Base-by-base conservation (phyloP, 345 rosid genomes). In the Hibiscus trionum region DNA sequence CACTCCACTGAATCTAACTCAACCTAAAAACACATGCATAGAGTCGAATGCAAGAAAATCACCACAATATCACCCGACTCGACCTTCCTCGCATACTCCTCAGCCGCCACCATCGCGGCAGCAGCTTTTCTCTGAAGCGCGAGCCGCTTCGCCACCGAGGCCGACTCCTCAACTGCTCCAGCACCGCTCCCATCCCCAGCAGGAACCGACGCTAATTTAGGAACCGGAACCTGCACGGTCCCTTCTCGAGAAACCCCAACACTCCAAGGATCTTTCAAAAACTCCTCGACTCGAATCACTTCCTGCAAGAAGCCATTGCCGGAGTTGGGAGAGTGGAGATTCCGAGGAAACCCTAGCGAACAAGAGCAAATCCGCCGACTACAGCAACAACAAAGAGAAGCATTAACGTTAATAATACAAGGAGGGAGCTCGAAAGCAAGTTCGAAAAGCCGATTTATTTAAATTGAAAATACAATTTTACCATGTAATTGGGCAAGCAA, bases 291-390 rank as follows among this genome's bases (percentile, higher is more conserved):
- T 59, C 82, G 66, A 44, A 80, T 73, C 19, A 89, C 86, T 39
- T 90, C 84, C 24, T 69, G 72, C 58, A 86, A 66, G 78, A 88
- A 88, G 60, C 33, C 85, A 33, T 75, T 80, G 73, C 76, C 82
- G 66, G 80, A 82, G 56, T 80, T 73, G 21, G 78, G 68, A 3
- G 74, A 59, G 57, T 80, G 91, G 79, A 86, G 94, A 76, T 68
- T 76, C 79, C 80, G 83, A 69, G 87, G 85, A 92, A 88, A 94
- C 86, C 98, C 97, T 85, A 92, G 87, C 72, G 88, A 29, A 80
- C 97, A 94, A 80, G 69, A 88, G 83, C 98, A 94, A 77, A 94
- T 90, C 70, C 93, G 86, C 68, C 90, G 96, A 78, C 99, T 95
- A 72, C 90, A 75, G 77, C 52, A 17, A 53, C 6, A 49, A 75